phyloP scores from a whole-genome alignment of 495 filamentous ascomycete species.

The Daldinia loculata region DNA sequence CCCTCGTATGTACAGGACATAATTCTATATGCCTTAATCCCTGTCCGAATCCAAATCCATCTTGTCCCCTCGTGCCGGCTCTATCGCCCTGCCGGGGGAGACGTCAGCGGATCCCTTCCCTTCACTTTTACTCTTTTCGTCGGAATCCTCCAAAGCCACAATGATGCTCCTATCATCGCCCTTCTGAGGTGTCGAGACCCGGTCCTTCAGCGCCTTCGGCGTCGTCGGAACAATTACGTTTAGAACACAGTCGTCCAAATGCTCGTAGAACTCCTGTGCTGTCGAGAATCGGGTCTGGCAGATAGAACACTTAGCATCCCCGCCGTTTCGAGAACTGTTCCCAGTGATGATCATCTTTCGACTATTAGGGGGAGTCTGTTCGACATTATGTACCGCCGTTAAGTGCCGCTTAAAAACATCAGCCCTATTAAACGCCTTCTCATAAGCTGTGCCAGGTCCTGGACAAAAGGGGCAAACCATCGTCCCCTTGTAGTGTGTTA shows the following conservation, averaged over 20 bases:
- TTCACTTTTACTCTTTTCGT: conserved; percentile 60
- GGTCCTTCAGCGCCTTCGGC: conserved; percentile 68
- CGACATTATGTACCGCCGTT: conserved; percentile 92
- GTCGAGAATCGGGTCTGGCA: conserved; percentile 88
- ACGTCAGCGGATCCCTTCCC: conserved; percentile 24
- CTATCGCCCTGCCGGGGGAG: conserved; percentile 10
- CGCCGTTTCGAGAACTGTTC: conserved; percentile 64
- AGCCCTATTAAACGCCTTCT: conserved; percentile 98
- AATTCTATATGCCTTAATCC: conserved; percentile 27
- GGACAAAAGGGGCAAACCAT: conserved; percentile 99
- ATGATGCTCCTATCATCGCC: conserved; percentile 58
- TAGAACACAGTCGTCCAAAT: conserved; percentile 96
- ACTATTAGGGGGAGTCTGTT: conserved; percentile 96
- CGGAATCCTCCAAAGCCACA: conserved; percentile 65
- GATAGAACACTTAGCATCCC: conserved; percentile 93
- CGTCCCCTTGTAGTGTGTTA: conserved; percentile 99
- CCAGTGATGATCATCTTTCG: conserved; percentile 80
- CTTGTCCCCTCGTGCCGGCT: conserved; percentile 29
- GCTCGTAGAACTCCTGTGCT: conserved; percentile 98
- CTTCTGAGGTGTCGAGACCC: conserved; percentile 63
- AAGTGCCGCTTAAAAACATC: conserved; percentile 99
- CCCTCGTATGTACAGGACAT: conserved; percentile 23
- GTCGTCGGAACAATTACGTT: conserved; percentile 91
- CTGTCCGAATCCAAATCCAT: conserved; percentile 43
- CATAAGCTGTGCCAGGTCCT: conserved; percentile 86